Conservation (phyloP, 2,329 filamentous ascomycete genomes). For the Aureobasidium uvarum region DNA sequence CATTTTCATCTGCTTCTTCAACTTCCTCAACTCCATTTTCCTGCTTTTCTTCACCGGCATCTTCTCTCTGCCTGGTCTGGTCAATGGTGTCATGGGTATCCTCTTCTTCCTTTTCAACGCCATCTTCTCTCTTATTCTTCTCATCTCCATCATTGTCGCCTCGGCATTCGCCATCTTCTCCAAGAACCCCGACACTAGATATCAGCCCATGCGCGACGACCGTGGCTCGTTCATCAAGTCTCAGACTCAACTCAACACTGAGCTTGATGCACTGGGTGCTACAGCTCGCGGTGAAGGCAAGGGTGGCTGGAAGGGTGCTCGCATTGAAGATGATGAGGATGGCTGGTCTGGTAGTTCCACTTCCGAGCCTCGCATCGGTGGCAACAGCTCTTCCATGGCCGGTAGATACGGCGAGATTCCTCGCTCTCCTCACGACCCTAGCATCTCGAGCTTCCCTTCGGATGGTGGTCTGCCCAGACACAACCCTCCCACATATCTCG, state of each 20-base stretch:
- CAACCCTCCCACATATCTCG: slow-evolving; percentile 28
- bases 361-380: slow-evolving; percentile 43
- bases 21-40: slow-evolving; percentile 89
- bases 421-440: slow-evolving; percentile 28
- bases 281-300: slow-evolving; percentile 77
- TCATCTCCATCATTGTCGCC: slow-evolving; percentile 77
- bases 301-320: slow-evolving; percentile 46
- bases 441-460: slow-evolving; percentile 27
- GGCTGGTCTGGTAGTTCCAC: slow-evolving; percentile 61
- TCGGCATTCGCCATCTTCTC: slow-evolving; percentile 78
- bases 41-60: slow-evolving; percentile 83
- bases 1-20: slow-evolving; percentile 84
- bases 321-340: slow-evolving; percentile 70
- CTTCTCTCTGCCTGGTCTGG: slow-evolving; percentile 78
- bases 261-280: slow-evolving; percentile 84
- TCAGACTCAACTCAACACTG: slow-evolving; percentile 80
- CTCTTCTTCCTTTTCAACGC: slow-evolving; percentile 87
- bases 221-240: slow-evolving; percentile 98
- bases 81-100: slow-evolving; percentile 84
- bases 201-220: slow-evolving; percentile 96
- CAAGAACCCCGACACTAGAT: slow-evolving; percentile 91
- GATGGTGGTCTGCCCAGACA: slow-evolving; percentile 27
- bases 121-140: slow-evolving; percentile 73
- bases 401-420: slow-evolving; percentile 36
- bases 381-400: slow-evolving; percentile 40